phyloP scores from a whole-genome alignment of 2,329 filamentous ascomycete genomes.

The Fusarium sp. region DNA sequence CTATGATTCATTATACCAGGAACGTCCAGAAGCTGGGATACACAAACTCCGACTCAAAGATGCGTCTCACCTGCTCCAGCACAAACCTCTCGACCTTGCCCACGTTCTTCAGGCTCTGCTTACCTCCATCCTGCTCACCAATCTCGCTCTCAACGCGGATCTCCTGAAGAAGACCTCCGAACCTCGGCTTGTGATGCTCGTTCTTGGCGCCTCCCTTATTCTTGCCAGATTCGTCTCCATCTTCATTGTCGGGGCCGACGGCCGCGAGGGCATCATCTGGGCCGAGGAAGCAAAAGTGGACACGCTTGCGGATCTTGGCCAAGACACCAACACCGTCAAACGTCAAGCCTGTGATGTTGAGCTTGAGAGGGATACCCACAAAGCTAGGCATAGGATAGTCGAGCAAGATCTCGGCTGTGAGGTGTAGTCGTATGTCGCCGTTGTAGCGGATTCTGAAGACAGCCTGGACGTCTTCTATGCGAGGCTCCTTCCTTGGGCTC shows the following conservation, averaged over 20 bases:
- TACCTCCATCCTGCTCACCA: conserved; percentile 86
- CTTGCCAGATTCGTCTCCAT: conserved; percentile 14
- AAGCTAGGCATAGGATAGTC: conserved; percentile 99
- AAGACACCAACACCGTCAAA: conserved; percentile 95
- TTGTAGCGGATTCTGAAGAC: conserved; percentile 90
- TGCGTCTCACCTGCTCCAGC: conserved; percentile 91
- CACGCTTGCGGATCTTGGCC: conserved; percentile 85
- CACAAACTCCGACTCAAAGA: conserved; percentile 98
- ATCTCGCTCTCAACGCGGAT: conserved; percentile 98
- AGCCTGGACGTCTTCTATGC: conserved; percentile 87
- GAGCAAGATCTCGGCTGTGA: conserved; percentile 93
- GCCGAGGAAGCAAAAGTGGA: conserved; percentile 94
- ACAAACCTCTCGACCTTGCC: conserved; percentile 99
- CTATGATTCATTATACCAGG: conserved; percentile 66
- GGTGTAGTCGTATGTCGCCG: conserved; percentile 83
- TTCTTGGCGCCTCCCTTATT: conserved; percentile 31
- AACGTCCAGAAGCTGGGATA: conserved; percentile 99
- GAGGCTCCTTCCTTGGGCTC: conserved; percentile 68
- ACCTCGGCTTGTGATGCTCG: conserved; percentile 47
- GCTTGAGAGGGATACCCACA: conserved; percentile 89
- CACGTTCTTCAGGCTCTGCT: conserved; percentile 96
- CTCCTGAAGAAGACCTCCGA: conserved; percentile 85
- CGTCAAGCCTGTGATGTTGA: conserved; percentile 92
- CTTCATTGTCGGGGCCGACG: conserved; percentile 60
- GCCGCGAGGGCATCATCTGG: conserved; percentile 87